These are phyloP conservation scores for Aspergillus vadensis DNA, from an alignment of 2,329 filamentous ascomycete genomes.

Conservation along the genomic window DNA sequence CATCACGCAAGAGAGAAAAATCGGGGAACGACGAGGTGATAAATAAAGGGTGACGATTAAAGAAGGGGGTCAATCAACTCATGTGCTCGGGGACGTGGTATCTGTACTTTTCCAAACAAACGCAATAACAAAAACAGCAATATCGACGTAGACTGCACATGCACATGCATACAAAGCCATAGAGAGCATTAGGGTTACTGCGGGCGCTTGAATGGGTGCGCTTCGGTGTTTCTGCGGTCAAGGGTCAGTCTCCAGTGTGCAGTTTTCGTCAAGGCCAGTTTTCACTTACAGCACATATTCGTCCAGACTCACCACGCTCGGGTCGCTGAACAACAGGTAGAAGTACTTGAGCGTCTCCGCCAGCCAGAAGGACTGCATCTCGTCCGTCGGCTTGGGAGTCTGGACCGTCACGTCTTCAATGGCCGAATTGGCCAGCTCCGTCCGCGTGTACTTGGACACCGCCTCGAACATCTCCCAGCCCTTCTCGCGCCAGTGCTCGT, in stretches of 20 bases:
- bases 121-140: slow-evolving; percentile 6
- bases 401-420: slow-evolving; percentile 65
- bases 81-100: slow-evolving; percentile 8
- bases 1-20: neutral
- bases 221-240: slow-evolving; percentile 41
- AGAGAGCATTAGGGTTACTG: slow-evolving; percentile 17
- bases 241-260: slow-evolving; percentile 5
- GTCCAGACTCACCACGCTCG: slow-evolving; percentile 47
- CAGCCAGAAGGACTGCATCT: slow-evolving; percentile 77
- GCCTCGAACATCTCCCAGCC: slow-evolving; percentile 75
- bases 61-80: slow-evolving; percentile 8
- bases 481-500: slow-evolving; percentile 64
- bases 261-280: neutral
- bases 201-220: slow-evolving; percentile 43
- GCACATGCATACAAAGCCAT: slow-evolving; percentile 13
- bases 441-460: slow-evolving; percentile 62
- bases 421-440: slow-evolving; percentile 64
- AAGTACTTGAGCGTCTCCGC: slow-evolving; percentile 53
- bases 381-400: slow-evolving; percentile 52
- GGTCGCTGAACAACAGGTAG: slow-evolving; percentile 50
- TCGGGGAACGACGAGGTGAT: neutral
- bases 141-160: slow-evolving; percentile 7
- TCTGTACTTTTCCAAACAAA: slow-evolving; percentile 9
- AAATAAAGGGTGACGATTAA: neutral
- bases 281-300: slow-evolving; percentile 50